phyloP scores from a whole-genome alignment of 768 basidiomycete species.

The Leccinellum rugosiceps region DNA sequence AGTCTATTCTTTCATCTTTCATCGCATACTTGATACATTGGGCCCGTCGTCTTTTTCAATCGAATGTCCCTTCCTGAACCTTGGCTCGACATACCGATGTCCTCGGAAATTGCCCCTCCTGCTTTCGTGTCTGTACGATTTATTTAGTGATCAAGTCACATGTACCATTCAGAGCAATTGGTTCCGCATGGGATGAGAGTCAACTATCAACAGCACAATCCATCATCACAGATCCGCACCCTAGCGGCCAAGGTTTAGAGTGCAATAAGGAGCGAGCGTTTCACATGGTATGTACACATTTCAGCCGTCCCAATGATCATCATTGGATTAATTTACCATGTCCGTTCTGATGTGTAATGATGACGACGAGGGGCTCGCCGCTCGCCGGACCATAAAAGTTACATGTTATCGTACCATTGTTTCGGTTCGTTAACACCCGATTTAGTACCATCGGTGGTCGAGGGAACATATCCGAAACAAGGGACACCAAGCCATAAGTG shows the following conservation, averaged over 20 bases:
- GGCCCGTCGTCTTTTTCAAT: not conserved
- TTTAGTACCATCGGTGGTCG: conserved; percentile 2
- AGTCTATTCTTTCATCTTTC: not conserved
- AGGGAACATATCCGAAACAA: conserved; percentile 16
- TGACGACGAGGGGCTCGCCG: conserved; percentile 4
- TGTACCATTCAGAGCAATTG: not conserved
- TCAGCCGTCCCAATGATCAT: not conserved
- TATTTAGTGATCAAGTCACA: conserved; percentile 1
- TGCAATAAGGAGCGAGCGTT: conserved; percentile 4
- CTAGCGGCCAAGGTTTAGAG: not conserved
- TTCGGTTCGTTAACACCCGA: conserved; percentile 20
- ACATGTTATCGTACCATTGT: conserved; percentile 21
- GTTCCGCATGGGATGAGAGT: conserved; percentile 10
- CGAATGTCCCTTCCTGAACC: not conserved
- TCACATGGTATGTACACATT: conserved; percentile 6
- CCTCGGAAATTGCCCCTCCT: conserved; percentile 17
- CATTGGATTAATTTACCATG: not conserved
- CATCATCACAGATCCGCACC: not conserved
- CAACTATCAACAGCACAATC: not conserved
- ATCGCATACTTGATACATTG: not conserved
- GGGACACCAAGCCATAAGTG: conserved; percentile 4
- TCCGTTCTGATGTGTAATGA: not conserved
- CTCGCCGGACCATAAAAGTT: conserved; percentile 4
- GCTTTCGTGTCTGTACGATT: not conserved
- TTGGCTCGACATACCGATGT: not conserved